A percentile compares a stretch with the other conserved stretches of the same genome.
phyloP scores from a whole-genome alignment of 129 eudicot genomes.

The Centaurea solstitialis region DNA sequence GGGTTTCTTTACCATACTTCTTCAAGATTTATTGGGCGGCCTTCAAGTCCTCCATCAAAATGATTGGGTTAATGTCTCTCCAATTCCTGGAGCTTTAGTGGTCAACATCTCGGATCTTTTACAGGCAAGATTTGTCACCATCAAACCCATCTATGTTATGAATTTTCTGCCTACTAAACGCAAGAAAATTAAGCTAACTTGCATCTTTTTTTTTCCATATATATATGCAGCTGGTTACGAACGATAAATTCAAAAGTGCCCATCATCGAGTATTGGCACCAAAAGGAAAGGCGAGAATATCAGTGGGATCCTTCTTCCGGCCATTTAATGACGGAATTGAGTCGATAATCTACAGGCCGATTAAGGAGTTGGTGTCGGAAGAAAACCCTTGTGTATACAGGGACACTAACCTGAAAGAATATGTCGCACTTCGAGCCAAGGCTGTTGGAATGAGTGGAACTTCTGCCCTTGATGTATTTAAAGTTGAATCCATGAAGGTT shows the following conservation, averaged over 20 bases:
- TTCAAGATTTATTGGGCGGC: constrained; percentile 57
- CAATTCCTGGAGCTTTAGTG: constrained; percentile 33
- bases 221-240: constrained; percentile 38
- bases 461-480: background rate
- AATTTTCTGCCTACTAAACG: too few relatives aligned
- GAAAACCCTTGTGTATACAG: constrained; percentile 20
- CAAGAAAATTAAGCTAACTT: background rate
- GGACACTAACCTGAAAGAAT: constrained; percentile 11
- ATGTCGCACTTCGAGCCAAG: background rate
- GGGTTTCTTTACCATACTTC: constrained; percentile 45
- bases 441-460: background rate
- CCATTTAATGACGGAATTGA: constrained; percentile 19
- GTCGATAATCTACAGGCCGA: constrained; percentile 41
- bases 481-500: background rate
- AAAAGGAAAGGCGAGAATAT: constrained; percentile 38
- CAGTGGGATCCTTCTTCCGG: constrained; percentile 49
- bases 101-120: constrained; percentile 46
- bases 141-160: background rate
- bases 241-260: constrained; percentile 48
- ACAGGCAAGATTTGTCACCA: constrained; percentile 36
- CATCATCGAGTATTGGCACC: constrained; percentile 49
- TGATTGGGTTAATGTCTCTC: constrained; percentile 46
- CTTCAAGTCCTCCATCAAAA: constrained; percentile 47
- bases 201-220: background rate
- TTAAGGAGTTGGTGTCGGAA: constrained; percentile 47